phyloP scores from a whole-genome alignment of 345 rosid genomes.

The Heritiera fomes region DNA sequence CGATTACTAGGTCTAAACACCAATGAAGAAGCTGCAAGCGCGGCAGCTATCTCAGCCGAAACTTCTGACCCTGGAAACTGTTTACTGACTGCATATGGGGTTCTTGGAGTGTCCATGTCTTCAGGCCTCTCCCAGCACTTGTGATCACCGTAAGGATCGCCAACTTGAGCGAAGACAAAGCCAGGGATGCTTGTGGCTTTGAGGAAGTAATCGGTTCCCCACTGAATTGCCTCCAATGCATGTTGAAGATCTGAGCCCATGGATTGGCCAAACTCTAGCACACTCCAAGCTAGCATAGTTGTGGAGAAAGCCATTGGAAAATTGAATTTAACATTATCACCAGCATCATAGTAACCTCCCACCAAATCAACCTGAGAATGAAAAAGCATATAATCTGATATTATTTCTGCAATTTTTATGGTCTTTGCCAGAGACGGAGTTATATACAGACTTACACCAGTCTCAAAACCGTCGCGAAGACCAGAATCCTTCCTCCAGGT shows the following conservation, averaged over 20 bases:
- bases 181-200: slow-evolving; percentile 69
- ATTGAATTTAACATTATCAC: slow-evolving; percentile 86
- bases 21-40: slow-evolving; percentile 80
- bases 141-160: slow-evolving; percentile 63
- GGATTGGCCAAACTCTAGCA: slow-evolving; percentile 53
- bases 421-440: not conserved
- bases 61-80: slow-evolving; percentile 79
- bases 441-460: slow-evolving; percentile 34
- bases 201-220: slow-evolving; percentile 81
- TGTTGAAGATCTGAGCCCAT: slow-evolving; percentile 49
- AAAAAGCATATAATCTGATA: not conserved
- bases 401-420: not conserved
- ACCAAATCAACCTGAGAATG: slow-evolving; percentile 63
- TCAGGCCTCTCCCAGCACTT: slow-evolving; percentile 94
- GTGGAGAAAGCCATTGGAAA: slow-evolving; percentile 90
- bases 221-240: slow-evolving; percentile 58
- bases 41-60: slow-evolving; percentile 84
- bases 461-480: slow-evolving; percentile 45
- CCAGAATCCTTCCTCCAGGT: slow-evolving; percentile 69
- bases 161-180: slow-evolving; percentile 53
- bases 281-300: slow-evolving; percentile 81
- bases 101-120: slow-evolving; percentile 89
- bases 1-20: slow-evolving; percentile 52
- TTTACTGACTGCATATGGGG: slow-evolving; percentile 52
- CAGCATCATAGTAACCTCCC: slow-evolving; percentile 96